phyloP scores from a whole-genome alignment of 1,284 basidiomycete genomes.

The Puccinia triticina region DNA sequence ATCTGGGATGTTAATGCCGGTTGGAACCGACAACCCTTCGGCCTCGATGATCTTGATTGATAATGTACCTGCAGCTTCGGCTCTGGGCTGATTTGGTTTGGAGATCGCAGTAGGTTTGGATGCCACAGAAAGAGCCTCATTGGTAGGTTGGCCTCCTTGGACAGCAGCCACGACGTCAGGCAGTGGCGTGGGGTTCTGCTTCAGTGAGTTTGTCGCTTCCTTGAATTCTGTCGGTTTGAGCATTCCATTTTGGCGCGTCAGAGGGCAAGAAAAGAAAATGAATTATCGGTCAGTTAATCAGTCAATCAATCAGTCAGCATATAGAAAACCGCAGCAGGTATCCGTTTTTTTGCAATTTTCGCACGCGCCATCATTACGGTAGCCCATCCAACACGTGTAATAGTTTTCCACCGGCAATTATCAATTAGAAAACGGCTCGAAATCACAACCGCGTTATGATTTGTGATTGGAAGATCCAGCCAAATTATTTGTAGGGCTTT shows the following conservation, averaged over 20 bases:
- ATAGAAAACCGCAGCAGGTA: background rate
- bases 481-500: background rate
- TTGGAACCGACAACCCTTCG: constrained; percentile 36
- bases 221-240: background rate
- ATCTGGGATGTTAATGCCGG: constrained; percentile 23
- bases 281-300: background rate
- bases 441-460: no score
- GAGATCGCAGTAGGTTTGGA: background rate
- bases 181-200: background rate
- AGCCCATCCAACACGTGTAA: background rate
- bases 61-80: constrained; percentile 26
- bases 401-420: no score
- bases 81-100: background rate
- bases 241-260: background rate
- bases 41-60: constrained; percentile 51
- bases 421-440: no score
- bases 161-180: background rate
- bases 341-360: background rate
- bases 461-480: no score
- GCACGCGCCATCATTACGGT: background rate
- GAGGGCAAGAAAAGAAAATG: no score
- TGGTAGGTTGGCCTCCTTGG: background rate
- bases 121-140: background rate
- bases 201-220: constrained; percentile 26
- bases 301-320: background rate